Evolutionary conservation across 176 grass and related monocot species (phyloP), one percentile per base, ranked within the genome.

Genomic region (Musa beccarii): DNA sequence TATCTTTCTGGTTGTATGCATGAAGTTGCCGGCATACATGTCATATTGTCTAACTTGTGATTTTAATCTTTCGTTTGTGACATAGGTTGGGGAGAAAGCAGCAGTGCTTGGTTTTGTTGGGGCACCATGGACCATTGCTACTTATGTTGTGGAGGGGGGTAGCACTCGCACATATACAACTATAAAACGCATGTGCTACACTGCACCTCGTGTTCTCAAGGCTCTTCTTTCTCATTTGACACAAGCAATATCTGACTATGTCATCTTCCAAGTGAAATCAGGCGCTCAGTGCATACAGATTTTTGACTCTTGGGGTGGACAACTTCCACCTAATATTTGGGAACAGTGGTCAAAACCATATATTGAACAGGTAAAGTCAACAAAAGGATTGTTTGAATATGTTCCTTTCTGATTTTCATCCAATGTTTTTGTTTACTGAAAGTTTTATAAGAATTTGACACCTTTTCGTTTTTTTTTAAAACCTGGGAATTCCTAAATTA

Each of bases 221-320:
- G 84, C 86, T 70, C 95, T 93, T 84, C 86, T 98, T 43, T 87
- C 82, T 81, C 95, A 98, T 79, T 80, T 98, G 34, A 80, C 88
- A 53, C 75, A 91, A 72, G 88, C 90, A 24, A 93, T 98, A 87
- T 83, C 95, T 64, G 88, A 98, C 56, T 98, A 98, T 61, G 85
- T 93, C 71, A 91, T 98, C 80, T 98, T 85, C 77, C 90, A 98
- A 91, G 78, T 93, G 77, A 93, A 93, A 55, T 98, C 90, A 56
- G 95, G 95, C 66, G 95, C 95, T 73, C 90, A 93, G 23, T 98
- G 95, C 79, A 86, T 98, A 85, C 95, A 98, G 62, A 98, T 98
- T 84, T 98, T 98, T 83, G 95, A 98, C 83, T 98, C 95, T 73
- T 98, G 95, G 95, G 95, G 95, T 82, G 95, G 90, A 21, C 95